A percentile compares a stretch with the other conserved stretches of the same genome.
Evolutionary conservation across 2,329 filamentous ascomycete species (phyloP).

Genomic region (Magnaporthiopsis rhizophila): DNA sequence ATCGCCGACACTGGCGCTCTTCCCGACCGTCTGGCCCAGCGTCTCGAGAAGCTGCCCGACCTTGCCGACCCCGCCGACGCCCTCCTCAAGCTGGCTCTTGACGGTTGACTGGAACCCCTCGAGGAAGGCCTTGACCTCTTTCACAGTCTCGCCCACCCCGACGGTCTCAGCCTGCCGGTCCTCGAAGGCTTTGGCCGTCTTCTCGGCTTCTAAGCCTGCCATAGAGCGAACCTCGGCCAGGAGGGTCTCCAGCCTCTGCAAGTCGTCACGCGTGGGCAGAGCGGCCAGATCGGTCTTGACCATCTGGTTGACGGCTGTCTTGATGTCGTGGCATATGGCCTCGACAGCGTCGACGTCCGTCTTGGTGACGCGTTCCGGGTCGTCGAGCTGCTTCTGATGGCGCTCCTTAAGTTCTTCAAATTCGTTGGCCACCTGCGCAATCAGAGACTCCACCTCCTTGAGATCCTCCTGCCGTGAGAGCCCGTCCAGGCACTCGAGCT

Average conservation of each 20-base stretch:
- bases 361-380: conserved; percentile 64
- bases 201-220: conserved; percentile 59
- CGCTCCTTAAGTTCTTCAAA: conserved; percentile 67
- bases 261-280: conserved; percentile 68
- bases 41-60: conserved; percentile 63
- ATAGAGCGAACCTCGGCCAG: conserved; percentile 59
- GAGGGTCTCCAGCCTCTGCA: conserved; percentile 62
- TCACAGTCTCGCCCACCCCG: conserved; percentile 68
- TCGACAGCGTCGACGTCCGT: conserved; percentile 76
- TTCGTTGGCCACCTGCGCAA: conserved; percentile 66
- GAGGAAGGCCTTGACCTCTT: conserved; percentile 69
- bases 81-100: conserved; percentile 68
- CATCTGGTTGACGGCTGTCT: conserved; percentile 66
- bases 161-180: conserved; percentile 79
- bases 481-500: conserved; percentile 32
- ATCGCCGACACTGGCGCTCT: conserved; percentile 49
- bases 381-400: conserved; percentile 44
- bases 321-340: conserved; percentile 76
- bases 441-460: conserved; percentile 64
- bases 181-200: conserved; percentile 71
- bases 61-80: conserved; percentile 62
- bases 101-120: conserved; percentile 72
- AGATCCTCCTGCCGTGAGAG: conserved; percentile 68
- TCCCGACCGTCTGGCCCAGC: conserved; percentile 53
- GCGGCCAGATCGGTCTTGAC: conserved; percentile 61